Conservation (phyloP, 768 basidiomycete species). For the Aureoboletus auriporus region DNA sequence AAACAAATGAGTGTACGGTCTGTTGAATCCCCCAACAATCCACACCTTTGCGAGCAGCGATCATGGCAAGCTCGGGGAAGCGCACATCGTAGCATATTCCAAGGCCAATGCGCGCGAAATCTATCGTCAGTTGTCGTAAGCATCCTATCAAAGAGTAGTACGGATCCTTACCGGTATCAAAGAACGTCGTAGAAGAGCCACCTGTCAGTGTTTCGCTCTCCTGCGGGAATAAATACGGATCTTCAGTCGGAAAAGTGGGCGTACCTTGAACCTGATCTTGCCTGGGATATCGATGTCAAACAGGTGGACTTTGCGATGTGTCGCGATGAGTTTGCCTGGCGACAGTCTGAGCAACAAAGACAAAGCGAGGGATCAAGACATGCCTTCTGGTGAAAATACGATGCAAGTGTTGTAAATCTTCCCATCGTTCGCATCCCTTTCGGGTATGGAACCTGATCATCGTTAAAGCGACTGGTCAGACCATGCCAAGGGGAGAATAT, state of each 20-base stretch:
- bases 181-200: slow-evolving; percentile 68
- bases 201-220: slow-evolving; percentile 86
- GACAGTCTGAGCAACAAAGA: neutral
- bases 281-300: slow-evolving; percentile 98
- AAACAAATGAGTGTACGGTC: neutral
- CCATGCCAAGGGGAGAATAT: neutral
- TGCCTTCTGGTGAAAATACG: slow-evolving; percentile 80
- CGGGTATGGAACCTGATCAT: slow-evolving; percentile 83
- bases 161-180: slow-evolving; percentile 71
- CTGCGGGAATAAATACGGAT: slow-evolving; percentile 36
- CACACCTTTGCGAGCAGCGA: slow-evolving; percentile 78
- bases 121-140: slow-evolving; percentile 34
- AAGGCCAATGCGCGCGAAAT: slow-evolving; percentile 95
- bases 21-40: neutral
- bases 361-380: neutral
- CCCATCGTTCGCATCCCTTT: slow-evolving; percentile 56
- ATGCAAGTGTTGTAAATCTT: slow-evolving; percentile 92
- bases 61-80: slow-evolving; percentile 92
- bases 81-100: slow-evolving; percentile 97
- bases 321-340: slow-evolving; percentile 80
- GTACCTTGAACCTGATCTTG: slow-evolving; percentile 83
- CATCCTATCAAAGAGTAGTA: neutral
- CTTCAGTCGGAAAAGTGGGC: neutral
- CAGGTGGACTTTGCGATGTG: slow-evolving; percentile 91
- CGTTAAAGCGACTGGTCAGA: neutral